Evolutionary conservation across 768 basidiomycete genomes (phyloP).

Genomic region (Podaxis sp.): DNA sequence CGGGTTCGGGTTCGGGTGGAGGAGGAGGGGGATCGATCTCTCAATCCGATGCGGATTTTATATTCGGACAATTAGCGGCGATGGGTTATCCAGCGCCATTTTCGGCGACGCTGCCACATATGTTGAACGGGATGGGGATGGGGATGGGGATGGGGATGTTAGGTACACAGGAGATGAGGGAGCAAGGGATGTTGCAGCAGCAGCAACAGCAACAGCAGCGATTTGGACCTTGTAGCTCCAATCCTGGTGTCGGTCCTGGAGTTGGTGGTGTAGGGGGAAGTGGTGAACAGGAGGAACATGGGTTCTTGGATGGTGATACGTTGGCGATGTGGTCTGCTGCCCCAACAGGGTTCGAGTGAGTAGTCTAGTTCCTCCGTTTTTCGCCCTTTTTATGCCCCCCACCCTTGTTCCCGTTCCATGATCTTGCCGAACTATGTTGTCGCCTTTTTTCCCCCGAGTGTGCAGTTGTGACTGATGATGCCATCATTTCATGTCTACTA

Average conservation of each 20-base stretch:
- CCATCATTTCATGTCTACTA: not conserved
- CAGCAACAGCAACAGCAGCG: not conserved
- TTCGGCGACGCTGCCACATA: not conserved
- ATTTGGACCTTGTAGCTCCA: not conserved
- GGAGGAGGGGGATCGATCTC: not conserved
- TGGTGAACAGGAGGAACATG: constrained; percentile 12
- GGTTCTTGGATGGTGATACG: constrained; percentile 41
- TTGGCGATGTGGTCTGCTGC: constrained; percentile 68
- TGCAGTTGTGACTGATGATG: not conserved
- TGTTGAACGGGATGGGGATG: constrained; percentile 5
- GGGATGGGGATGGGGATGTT: constrained; percentile 6
- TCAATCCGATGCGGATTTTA: constrained; percentile 7
- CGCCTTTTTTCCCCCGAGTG: not conserved
- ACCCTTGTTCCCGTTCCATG: not conserved
- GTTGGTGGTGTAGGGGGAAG: not conserved
- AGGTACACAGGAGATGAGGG: not conserved
- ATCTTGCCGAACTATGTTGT: not conserved
- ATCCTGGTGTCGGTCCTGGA: not conserved
- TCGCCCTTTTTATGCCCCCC: not conserved
- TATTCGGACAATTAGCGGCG: constrained; percentile 8
- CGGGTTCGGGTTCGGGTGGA: not conserved
- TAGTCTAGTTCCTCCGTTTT: constrained; percentile 5
- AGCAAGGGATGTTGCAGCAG: not conserved
- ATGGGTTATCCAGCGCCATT: constrained; percentile 9
- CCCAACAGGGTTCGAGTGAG: constrained; percentile 65